A percentile compares a stretch with the other conserved stretches of the same genome.
phyloP scores from a whole-genome alignment of 768 basidiomycete species.

The Tulasnella sp. region DNA sequence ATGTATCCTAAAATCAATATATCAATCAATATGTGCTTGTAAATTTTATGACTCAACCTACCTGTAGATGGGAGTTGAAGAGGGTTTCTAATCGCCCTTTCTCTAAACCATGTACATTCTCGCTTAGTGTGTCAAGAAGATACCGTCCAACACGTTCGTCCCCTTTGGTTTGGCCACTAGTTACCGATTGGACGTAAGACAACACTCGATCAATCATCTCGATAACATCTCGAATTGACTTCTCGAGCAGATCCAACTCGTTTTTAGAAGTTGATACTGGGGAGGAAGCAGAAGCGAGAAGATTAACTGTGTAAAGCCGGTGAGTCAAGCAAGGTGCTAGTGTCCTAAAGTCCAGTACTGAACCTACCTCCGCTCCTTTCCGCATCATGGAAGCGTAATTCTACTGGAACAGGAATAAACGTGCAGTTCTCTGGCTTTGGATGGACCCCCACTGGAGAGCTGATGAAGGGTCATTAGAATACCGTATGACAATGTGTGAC shows the following conservation, averaged over 20 bases:
- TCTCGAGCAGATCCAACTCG: constrained; percentile 64
- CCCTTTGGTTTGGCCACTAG: constrained; percentile 62
- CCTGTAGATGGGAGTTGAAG: constrained; percentile 69
- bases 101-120: constrained; percentile 57
- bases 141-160: constrained; percentile 83
- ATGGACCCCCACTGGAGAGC: constrained; percentile 76
- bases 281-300: constrained; percentile 19
- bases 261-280: constrained; percentile 27
- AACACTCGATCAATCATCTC: constrained; percentile 77
- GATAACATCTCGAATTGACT: constrained; percentile 55
- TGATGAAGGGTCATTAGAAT: constrained; percentile 22
- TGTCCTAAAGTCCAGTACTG: neutral
- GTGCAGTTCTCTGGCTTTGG: constrained; percentile 92
- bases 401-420: constrained; percentile 83
- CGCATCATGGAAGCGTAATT: constrained; percentile 65
- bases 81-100: constrained; percentile 34
- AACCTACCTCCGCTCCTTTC: constrained; percentile 77
- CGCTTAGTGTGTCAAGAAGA: constrained; percentile 72
- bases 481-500: neutral
- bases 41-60: constrained; percentile 22
- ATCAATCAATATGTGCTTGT: neutral
- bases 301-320: neutral
- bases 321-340: neutral
- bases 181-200: constrained; percentile 66
- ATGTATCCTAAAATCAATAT: constrained; percentile 48